Evolutionary conservation across 495 filamentous ascomycete genomes (phyloP).

Genomic region (Beverwykella pulmonaria): DNA sequence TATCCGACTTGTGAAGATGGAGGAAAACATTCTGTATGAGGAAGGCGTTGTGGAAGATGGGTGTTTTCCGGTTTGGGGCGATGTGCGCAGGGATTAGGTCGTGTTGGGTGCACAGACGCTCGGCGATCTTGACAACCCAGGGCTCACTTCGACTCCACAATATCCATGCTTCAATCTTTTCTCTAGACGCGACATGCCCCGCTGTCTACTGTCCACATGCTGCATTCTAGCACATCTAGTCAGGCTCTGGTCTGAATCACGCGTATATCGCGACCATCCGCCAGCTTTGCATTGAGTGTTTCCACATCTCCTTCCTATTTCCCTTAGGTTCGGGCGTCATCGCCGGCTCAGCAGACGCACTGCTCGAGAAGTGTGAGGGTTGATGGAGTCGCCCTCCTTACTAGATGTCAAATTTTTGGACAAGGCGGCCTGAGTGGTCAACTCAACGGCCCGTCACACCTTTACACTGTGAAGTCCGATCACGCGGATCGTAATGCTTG

Average conservation of each 20-base stretch:
- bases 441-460: neutral
- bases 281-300: neutral
- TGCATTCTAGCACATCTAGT: neutral
- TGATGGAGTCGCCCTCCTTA: neutral
- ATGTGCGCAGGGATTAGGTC: conserved; percentile 9
- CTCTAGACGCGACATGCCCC: neutral
- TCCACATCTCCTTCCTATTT: conserved; percentile 1
- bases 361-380: too few species aligned
- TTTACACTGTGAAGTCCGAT: neutral
- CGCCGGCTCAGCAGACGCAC: neutral
- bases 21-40: too few species aligned
- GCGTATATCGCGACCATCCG: neutral
- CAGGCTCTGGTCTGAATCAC: neutral
- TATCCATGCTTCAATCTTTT: neutral
- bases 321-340: neutral
- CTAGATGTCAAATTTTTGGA: neutral
- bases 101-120: neutral
- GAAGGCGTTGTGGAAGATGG: neutral
- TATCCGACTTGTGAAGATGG: too few species aligned
- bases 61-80: neutral
- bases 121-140: neutral
- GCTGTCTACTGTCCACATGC: conserved; percentile 13
- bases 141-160: conserved; percentile 9
- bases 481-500: conserved; percentile 24
- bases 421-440: neutral